Base-by-base conservation (phyloP, 2,329 filamentous ascomycete species). In the Aspergillus pseudoviridinutans region DNA sequence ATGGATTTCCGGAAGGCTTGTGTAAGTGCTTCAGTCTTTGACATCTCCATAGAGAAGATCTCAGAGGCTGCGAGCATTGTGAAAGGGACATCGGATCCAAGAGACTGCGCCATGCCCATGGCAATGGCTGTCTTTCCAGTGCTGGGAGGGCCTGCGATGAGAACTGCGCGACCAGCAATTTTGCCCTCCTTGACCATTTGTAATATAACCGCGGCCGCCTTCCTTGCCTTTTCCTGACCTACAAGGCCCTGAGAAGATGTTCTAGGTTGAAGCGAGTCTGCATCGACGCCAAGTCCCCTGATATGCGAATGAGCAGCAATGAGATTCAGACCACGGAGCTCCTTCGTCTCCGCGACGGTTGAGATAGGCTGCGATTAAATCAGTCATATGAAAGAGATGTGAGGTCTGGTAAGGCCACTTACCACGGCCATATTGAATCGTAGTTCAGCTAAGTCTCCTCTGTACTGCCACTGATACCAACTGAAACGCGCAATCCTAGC, bases 121-220 rank as follows among this genome's bases (percentile, higher is more conserved):
- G 94, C 94, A 67, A 99, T 96, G 50, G 94, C 94, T 0, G 94
- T 99, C 81, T 99, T 99, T 70, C 94, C 94, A 54, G 94, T 99
- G 78, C 94, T 92, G 3, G 94, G 94, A 59, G 94, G 94, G 0
- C 94, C 94, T 51, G 94, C 93, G 69, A 99, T 96, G 67, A 99
- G 81, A 32, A 97, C 90, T 35, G 94, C 94, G 69, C 93, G 87
- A 54, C 94, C 94, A 58, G 94, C 94, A 78, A 99, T 97, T 82
- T 97, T 97, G 71, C 93, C 93, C 72, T 97, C 92, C 79, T 96
- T 97, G 68, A 96, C 95, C 94, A 99, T 99, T 80, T 96, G 92
- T 60, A 99, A 80, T 68, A 99, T 96, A 51, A 99, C 89, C 1
- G 93, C 94, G 3, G 94, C 94, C 9, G 94, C 94, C 78, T 97